phyloP scores from a whole-genome alignment of 2,329 filamentous ascomycete species.

The Pestalotiopsis sp. region DNA sequence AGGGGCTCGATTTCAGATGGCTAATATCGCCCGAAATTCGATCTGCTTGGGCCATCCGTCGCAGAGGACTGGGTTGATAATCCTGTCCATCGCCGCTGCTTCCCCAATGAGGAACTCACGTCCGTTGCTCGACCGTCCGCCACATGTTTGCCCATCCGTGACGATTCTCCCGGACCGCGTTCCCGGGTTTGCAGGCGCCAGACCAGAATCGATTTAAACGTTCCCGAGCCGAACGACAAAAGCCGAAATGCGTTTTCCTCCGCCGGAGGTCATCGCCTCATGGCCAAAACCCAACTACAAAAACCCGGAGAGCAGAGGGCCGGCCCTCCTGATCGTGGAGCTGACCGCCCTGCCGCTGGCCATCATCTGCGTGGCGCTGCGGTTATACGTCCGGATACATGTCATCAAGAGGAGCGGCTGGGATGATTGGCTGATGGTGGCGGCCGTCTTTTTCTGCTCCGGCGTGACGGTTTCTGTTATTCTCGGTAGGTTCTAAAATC shows the following conservation, averaged over 20 bases:
- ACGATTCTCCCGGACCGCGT: too few relatives aligned
- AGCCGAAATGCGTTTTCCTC: slow-evolving; percentile 37
- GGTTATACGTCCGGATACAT: slow-evolving; percentile 39
- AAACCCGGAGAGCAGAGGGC: slow-evolving; percentile 39
- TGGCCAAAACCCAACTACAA: slow-evolving; percentile 43
- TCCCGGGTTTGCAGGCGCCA: too few relatives aligned
- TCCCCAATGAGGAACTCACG: too few relatives aligned
- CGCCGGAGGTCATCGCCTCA: slow-evolving; percentile 33
- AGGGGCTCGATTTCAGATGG: not conserved
- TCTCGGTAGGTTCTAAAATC: not conserved
- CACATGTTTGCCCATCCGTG: too few relatives aligned
- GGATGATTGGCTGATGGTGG: slow-evolving; percentile 46
- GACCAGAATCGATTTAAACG: too few relatives aligned
- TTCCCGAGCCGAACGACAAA: not conserved
- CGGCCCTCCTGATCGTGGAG: slow-evolving; percentile 39
- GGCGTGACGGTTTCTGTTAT: slow-evolving; percentile 28
- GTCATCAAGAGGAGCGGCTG: slow-evolving; percentile 35
- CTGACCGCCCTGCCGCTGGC: slow-evolving; percentile 36
- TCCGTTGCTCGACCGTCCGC: too few relatives aligned
- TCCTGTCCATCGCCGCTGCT: too few relatives aligned
- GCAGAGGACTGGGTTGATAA: too few relatives aligned
- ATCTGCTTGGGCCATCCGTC: too few relatives aligned
- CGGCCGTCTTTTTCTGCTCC: slow-evolving; percentile 26
- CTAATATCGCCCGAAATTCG: not conserved
- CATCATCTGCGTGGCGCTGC: slow-evolving; percentile 34